Conservation (phyloP, 441 rosid genomes). For the Hypseocharis bilobata region DNA sequence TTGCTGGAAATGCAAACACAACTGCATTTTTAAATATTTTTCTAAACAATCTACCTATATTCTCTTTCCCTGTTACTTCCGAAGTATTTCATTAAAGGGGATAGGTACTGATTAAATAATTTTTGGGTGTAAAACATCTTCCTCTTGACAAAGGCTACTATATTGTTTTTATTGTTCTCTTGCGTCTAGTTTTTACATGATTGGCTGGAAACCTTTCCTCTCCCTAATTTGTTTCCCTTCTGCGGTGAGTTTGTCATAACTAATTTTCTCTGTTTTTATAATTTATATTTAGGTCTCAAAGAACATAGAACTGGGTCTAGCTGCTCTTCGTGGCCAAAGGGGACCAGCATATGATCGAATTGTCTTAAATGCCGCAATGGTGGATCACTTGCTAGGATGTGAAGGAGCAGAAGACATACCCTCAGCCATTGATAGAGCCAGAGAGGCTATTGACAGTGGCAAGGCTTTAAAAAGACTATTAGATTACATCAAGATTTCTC, state of each 20-base stretch:
- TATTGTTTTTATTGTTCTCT: background rate
- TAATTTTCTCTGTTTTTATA: background rate
- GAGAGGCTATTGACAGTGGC: slow-evolving; percentile 88
- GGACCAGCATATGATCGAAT: slow-evolving; percentile 86
- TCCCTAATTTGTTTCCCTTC: background rate
- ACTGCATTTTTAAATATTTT: too few species aligned
- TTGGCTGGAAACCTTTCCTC: background rate
- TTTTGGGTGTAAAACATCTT: background rate
- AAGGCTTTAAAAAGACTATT: slow-evolving; percentile 59
- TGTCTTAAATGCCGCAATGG: slow-evolving; percentile 75
- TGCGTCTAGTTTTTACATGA: background rate
- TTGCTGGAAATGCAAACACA: background rate
- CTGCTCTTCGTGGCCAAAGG: slow-evolving; percentile 64
- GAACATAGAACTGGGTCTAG: slow-evolving; percentile 79
- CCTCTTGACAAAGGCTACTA: too few species aligned
- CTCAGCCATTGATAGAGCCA: slow-evolving; percentile 72
- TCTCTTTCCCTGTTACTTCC: background rate
- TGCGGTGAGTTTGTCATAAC: background rate
- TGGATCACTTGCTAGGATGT: slow-evolving; percentile 79
- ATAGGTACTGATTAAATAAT: too few species aligned
- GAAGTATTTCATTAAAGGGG: background rate
- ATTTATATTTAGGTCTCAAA: slow-evolving; percentile 46
- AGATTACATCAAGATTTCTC: slow-evolving; percentile 65
- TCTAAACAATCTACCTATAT: background rate
- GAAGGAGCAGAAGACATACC: slow-evolving; percentile 65